phyloP scores from a whole-genome alignment of 2,329 filamentous ascomycete species.

The Diaporthe sp. region DNA sequence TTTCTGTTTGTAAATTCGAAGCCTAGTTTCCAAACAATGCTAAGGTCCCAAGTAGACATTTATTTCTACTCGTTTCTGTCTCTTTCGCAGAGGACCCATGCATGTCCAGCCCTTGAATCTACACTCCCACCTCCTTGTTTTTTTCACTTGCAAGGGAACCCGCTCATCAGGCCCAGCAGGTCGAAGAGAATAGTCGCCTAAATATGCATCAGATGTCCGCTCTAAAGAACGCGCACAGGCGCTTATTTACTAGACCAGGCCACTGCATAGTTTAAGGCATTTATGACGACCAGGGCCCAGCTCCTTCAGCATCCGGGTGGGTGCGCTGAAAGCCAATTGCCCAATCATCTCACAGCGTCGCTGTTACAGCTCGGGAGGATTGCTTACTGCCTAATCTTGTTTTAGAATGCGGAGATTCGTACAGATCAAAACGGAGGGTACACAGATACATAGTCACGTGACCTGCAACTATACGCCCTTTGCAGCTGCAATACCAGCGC shows the following conservation, averaged over 20 bases:
- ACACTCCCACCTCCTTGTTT: too few relatives aligned
- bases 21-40: too few relatives aligned
- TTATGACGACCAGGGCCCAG: not conserved
- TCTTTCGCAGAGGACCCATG: too few relatives aligned
- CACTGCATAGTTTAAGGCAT: not conserved
- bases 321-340: not conserved
- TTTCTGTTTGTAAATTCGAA: too few relatives aligned
- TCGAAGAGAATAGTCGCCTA: not conserved
- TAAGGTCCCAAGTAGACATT: too few relatives aligned
- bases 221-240: not conserved
- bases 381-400: conserved; percentile 15
- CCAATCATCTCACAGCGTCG: not conserved
- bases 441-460: too few relatives aligned
- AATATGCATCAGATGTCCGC: not conserved
- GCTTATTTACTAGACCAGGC: not conserved
- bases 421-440: too few relatives aligned
- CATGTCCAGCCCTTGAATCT: too few relatives aligned
- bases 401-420: too few relatives aligned
- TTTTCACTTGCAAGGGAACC: not conserved
- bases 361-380: not conserved
- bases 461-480: too few relatives aligned
- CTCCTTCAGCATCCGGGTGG: not conserved
- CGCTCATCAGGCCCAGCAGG: not conserved
- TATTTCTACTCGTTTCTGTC: too few relatives aligned
- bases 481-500: too few relatives aligned